Evolutionary conservation across 1,284 basidiomycete genomes (phyloP), one percentile per base, ranked within the genome.

Genomic region (Puccinia triticina): DNA sequence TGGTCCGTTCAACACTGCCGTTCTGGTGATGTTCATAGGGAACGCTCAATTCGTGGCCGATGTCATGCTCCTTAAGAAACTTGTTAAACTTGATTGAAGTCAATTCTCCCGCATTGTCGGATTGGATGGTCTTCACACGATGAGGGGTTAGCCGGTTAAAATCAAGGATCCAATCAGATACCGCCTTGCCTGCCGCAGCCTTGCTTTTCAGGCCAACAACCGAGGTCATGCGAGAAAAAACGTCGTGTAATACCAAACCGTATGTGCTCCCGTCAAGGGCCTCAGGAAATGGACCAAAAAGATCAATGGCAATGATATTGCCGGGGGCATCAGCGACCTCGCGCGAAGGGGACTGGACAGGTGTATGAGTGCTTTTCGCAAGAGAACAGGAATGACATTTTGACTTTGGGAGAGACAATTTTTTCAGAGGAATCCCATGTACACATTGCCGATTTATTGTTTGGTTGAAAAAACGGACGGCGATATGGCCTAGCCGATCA

Each of bases 1-100:
- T 76, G 3, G 57, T 59, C 4, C 74, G 50, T 55, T 76, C 74
- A 8, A 64, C 37, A 1, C 5, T n/a, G 1, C 74, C 57, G 29
- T 76, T 76, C 29, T 76, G 74, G 18, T 76, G 55, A 34, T 76
- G 74, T 23, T 76, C 32, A 61, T 76, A 76, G n/a, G n/a, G n/a
- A n/a, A n/a, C n/a, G n/a, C n/a, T n/a, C n/a, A n/a, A n/a, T n/a
- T n/a, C n/a, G n/a, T 76, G 74, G 18, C 21, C 1, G 34, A 64
- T 64, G 1, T 57, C 40, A 1, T 59, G n/a, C 18, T 57, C 2
- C 34, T 34, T 26, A 1, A 76, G 57, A n/a, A 59, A 76, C 4
- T 59, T 3, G 7, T 2, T 12, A 23, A 76, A 46, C 21, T 8
- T 3, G 2, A 61, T 76, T 4, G 48, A 55, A 16, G 5, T 23